phyloP scores from a whole-genome alignment of 805 yeast genomes.

The Yamadazyma phyllophila region DNA sequence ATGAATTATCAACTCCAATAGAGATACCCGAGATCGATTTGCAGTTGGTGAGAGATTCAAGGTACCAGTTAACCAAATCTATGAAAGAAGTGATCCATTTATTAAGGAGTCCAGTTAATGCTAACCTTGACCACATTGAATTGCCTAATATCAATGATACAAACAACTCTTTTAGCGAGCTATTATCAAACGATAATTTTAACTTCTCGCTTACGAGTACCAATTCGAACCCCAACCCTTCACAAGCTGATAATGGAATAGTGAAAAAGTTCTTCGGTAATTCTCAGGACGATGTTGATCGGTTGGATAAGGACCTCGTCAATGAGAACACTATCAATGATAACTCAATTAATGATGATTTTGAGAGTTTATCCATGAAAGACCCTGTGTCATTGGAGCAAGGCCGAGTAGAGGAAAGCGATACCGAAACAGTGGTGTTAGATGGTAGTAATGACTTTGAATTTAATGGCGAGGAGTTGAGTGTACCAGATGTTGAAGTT shows the following conservation, averaged over 20 bases:
- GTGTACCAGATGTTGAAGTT: conserved; percentile 2
- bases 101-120: conserved; percentile 26
- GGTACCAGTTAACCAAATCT: conserved; percentile 32
- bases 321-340: background rate
- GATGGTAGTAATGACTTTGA: conserved; percentile 15
- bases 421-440: conserved; percentile 27
- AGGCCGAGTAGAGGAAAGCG: conserved; percentile 19
- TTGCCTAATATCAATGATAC: conserved; percentile 15
- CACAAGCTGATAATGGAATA: background rate
- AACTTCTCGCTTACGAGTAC: conserved; percentile 5
- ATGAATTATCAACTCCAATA: background rate
- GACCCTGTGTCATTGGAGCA: no score
- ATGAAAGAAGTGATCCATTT: conserved; percentile 36
- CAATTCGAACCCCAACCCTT: background rate
- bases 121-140: conserved; percentile 14
- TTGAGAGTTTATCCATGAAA: conserved; percentile 1
- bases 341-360: conserved; percentile 6
- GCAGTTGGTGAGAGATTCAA: conserved; percentile 28
- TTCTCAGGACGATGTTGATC: background rate
- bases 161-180: conserved; percentile 13
- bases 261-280: conserved; percentile 9
- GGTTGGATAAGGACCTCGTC: background rate
- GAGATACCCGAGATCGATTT: conserved; percentile 36
- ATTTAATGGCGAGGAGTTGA: conserved; percentile 1
- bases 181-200: conserved; percentile 11